Base-by-base conservation (phyloP, 2,329 filamentous ascomycete genomes). In the Hortaea werneckii region DNA sequence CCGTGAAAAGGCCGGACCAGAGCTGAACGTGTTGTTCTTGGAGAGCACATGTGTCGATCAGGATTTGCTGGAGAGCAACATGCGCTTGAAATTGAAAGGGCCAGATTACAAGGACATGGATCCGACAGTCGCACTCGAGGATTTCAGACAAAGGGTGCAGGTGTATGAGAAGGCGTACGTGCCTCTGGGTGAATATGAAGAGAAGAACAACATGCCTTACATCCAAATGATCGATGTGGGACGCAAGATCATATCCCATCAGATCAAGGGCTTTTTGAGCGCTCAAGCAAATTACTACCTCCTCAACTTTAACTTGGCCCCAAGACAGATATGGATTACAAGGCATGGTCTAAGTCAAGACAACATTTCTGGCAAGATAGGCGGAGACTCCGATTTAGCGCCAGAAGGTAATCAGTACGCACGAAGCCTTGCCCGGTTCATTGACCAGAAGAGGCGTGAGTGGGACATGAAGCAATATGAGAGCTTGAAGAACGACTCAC, bases 201-300 rank as follows among this genome's bases (percentile, higher is more conserved):
- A 98, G 67, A 77, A 84, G 20, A 77, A 94, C 59, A 82, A 89
- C 57, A 83, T 95, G 78, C 86, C 94, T 49, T 98, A 94, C 62
- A 94, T 98, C 52, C 87, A 87, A 72, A 95, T 96, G 85, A 87
- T 96, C 53, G 92, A 98, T 64, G 92, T 98, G 2, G 92, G 92
- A 37, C 81, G 90, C 50, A 98, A 98, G 67, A 78, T 96, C 50
- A 81, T 96, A 37, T 85, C 90, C 40, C 85, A 94, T 63, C 85
- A 92, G 51, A 81, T 95, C 50, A 84, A 84, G 54, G 92, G 92
- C 5, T 98, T 98, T 65, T 74, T 98, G 41, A 88, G 88, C 47
- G 86, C 85, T 35, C 87, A 92, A 51, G 92, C 94, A 45, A 88
- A 92, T 46, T 94, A 89, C 53, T 98, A 96, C 59, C 76, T 98